Conservation (phyloP, 495 filamentous ascomycete species). For the Neurospora sp. region DNA sequence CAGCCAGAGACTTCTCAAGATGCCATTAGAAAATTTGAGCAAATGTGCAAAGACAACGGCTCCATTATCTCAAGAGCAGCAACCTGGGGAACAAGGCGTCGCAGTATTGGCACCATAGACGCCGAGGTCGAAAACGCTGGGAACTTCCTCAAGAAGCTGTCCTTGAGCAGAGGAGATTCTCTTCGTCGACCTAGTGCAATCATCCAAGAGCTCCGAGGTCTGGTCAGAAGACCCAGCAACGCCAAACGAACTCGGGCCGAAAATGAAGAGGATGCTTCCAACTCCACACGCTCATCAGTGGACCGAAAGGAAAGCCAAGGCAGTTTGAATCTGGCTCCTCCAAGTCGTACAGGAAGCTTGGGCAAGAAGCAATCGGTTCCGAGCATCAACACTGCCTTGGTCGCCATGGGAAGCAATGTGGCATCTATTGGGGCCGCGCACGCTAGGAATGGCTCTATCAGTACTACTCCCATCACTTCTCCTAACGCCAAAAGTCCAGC, state of each 20-base stretch:
- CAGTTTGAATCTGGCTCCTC: slow-evolving; percentile 45
- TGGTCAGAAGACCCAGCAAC: slow-evolving; percentile 45
- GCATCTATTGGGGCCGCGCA: slow-evolving; percentile 51
- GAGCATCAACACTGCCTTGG: slow-evolving; percentile 53
- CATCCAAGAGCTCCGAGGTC: slow-evolving; percentile 36
- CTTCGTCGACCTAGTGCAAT: slow-evolving; percentile 28
- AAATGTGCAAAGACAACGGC: slow-evolving; percentile 36
- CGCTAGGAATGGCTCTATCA: slow-evolving; percentile 48
- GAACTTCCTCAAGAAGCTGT: slow-evolving; percentile 53
- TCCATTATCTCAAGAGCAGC: slow-evolving; percentile 54
- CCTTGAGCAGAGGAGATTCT: slow-evolving; percentile 40
- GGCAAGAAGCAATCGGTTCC: slow-evolving; percentile 48
- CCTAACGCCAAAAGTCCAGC: slow-evolving; percentile 32
- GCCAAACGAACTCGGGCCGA: slow-evolving; percentile 38
- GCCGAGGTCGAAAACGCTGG: slow-evolving; percentile 50
- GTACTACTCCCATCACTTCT: slow-evolving; percentile 38
- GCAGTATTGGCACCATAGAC: slow-evolving; percentile 46
- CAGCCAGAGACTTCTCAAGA: slow-evolving; percentile 42
- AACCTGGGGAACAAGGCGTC: slow-evolving; percentile 61
- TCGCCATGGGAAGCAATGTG: slow-evolving; percentile 51
- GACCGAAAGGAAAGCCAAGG: slow-evolving; percentile 38
- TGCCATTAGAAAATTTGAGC: slow-evolving; percentile 40
- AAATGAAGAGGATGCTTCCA: slow-evolving; percentile 29
- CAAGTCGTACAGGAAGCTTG: slow-evolving; percentile 46
- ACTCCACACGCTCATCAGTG: slow-evolving; percentile 21